These are phyloP conservation scores for Leishmania tarentolae DNA, from an alignment of 208 protist genomes.

Conservation along the genomic window DNA sequence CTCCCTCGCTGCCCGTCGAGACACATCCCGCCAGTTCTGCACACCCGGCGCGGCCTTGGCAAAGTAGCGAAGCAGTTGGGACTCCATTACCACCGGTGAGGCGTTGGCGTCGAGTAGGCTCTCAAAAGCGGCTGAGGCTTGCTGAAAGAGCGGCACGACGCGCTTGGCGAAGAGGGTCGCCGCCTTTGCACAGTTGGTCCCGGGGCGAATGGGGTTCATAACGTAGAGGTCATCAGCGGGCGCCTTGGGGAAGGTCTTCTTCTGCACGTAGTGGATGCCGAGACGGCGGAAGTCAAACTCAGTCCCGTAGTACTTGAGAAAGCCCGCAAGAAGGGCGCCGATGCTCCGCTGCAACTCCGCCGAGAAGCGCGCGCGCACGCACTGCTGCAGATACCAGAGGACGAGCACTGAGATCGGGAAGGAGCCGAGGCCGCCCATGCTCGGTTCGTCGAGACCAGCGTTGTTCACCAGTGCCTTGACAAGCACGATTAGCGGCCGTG, in stretches of 20 bases:
- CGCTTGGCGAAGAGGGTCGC: slow-evolving; percentile 48
- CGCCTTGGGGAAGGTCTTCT: slow-evolving; percentile 51
- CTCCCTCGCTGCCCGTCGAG: not conserved
- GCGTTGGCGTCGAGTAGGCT: slow-evolving; percentile 39
- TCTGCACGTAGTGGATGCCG: slow-evolving; percentile 72
- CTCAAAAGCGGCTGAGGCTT: slow-evolving; percentile 37
- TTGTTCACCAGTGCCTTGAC: slow-evolving; percentile 72
- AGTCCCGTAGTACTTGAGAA: slow-evolving; percentile 76
- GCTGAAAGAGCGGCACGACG: slow-evolving; percentile 60
- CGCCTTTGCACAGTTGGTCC: slow-evolving; percentile 66
- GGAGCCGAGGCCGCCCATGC: slow-evolving; percentile 80
- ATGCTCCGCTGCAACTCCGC: slow-evolving; percentile 49
- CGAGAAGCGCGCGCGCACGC: slow-evolving; percentile 41
- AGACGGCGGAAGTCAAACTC: slow-evolving; percentile 56
- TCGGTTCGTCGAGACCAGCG: slow-evolving; percentile 72
- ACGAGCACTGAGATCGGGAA: slow-evolving; percentile 85
- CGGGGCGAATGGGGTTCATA: slow-evolving; percentile 68
- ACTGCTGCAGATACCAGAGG: slow-evolving; percentile 70
- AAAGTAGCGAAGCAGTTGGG: slow-evolving; percentile 20
- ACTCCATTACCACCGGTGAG: slow-evolving; percentile 20
- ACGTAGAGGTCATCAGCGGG: slow-evolving; percentile 57
- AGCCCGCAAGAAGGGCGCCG: slow-evolving; percentile 59
- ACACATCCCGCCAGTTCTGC: slow-evolving; percentile 21
- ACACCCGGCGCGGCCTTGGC: slow-evolving; percentile 9
- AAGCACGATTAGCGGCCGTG: slow-evolving; percentile 73